phyloP scores from a whole-genome alignment of 306 rosid species.

The Lagenaria siceraria region DNA sequence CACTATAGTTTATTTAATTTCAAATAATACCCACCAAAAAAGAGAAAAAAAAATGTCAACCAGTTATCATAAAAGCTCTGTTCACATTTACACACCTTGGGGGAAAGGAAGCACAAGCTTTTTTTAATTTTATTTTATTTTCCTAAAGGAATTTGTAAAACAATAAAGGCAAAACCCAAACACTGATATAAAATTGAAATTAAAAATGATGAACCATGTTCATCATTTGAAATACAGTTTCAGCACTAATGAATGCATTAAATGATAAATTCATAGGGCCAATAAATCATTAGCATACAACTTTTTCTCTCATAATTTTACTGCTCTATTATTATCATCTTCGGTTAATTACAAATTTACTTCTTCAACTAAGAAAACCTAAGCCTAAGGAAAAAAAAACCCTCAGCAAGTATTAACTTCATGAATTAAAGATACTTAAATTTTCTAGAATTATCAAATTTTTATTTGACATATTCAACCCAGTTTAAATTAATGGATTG shows the following conservation, averaged over 20 bases:
- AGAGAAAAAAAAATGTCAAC: background rate
- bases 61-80: background rate
- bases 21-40: background rate
- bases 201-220: background rate
- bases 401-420: no score
- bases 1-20: background rate
- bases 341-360: no score
- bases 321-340: background rate
- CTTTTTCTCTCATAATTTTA: background rate
- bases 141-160: no score
- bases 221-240: background rate
- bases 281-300: background rate
- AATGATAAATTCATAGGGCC: background rate
- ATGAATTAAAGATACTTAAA: no score
- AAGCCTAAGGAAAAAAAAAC: no score
- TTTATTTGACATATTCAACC: no score
- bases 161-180: no score
- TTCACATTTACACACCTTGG: background rate
- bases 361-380: no score
- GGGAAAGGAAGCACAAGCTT: background rate
- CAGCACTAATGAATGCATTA: background rate
- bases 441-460: no score
- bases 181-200: no score
- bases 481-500: no score
- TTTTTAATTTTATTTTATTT: no score